These are phyloP conservation scores for Corynascus novoguineensis DNA, from an alignment of 495 filamentous ascomycete species.

Conservation along the genomic window DNA sequence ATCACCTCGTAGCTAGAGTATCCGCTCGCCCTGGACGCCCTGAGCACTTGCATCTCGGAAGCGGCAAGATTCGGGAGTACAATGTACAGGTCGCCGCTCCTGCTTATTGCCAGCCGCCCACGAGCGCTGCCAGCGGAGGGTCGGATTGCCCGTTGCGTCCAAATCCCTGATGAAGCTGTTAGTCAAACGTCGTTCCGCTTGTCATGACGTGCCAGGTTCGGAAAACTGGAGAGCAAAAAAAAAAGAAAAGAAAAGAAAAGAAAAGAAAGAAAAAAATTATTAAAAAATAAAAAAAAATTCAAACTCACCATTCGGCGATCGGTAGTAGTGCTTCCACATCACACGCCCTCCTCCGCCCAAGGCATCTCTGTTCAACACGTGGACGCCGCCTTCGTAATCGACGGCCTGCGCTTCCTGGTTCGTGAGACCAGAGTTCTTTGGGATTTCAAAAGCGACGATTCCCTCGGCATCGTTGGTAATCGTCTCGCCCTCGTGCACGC, in stretches of 20 bases:
- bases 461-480: slow-evolving; percentile 34
- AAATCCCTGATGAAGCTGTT: slow-evolving; percentile 20
- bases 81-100: slow-evolving; percentile 32
- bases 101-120: slow-evolving; percentile 33
- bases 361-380: slow-evolving; percentile 43
- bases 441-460: slow-evolving; percentile 37
- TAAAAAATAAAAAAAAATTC: no score
- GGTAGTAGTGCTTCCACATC: slow-evolving; percentile 46
- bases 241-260: no score
- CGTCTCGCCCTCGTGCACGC: slow-evolving; percentile 29
- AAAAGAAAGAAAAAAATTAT: no score
- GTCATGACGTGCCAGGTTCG: background rate
- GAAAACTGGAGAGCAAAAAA: no score
- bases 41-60: slow-evolving; percentile 29
- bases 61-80: slow-evolving; percentile 31
- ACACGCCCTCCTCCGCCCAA: slow-evolving; percentile 21
- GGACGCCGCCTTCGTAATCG: slow-evolving; percentile 39
- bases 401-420: slow-evolving; percentile 49
- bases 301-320: slow-evolving; percentile 32
- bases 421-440: slow-evolving; percentile 37
- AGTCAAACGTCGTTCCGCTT: background rate
- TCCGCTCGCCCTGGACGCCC: slow-evolving; percentile 21
- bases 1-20: slow-evolving; percentile 32
- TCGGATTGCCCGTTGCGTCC: slow-evolving; percentile 27
- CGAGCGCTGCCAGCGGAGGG: slow-evolving; percentile 32